Evolutionary conservation across 2,329 filamentous ascomycete genomes (phyloP), one percentile per base, ranked within the genome.

Genomic region (Arthrobotrys entomopaga): DNA sequence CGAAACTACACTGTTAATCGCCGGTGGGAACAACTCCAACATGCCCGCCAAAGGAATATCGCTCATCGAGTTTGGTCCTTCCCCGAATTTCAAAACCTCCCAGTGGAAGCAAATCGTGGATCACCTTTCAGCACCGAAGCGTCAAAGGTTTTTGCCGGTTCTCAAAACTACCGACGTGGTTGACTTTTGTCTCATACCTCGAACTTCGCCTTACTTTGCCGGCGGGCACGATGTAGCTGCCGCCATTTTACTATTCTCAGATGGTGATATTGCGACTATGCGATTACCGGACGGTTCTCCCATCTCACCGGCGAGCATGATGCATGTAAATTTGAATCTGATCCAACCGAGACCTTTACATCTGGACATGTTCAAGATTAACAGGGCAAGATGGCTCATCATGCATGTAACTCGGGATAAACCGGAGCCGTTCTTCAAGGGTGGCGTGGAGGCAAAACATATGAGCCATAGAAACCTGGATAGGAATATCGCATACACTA

Each of bases 221-320:
- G 93, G 94, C 24, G 90, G 90, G 11, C 92, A 97, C 80, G 94
- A 99, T 80, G 95, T 95, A 0, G 90, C 98, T 66, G 94, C 93
- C 20, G 84, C 96, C 46, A 84, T 99, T 77, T 87, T 88, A 1
- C 83, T 96, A 5, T 84, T 98, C 2, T 89, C 90, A 0, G 97
- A 93, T 0, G 95, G 95, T 20, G 94, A 98, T 82, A 82, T 98
- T 26, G 86, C 96, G 59, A 96, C 94, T 0, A 83, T 98, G 80
- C 96, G 90, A 78, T 98, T 98, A 80, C 95, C 95, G 0, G 95
- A 90, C 54, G 95, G 95, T 26, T 91, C 93, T 81, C 90, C 92
- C 0, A 96, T 98, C 65, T 91, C 89, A 26, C 93, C 95, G 0
- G 97, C 93, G 2, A 97, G 97, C 79, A 92, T 97, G 82, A 86